Percentiles rank a stretch among this genome's conserved stretches.
These are phyloP conservation scores for Thraustochytrium striatum DNA, from an alignment of 352 stramenopile species.

Conservation along the genomic window DNA sequence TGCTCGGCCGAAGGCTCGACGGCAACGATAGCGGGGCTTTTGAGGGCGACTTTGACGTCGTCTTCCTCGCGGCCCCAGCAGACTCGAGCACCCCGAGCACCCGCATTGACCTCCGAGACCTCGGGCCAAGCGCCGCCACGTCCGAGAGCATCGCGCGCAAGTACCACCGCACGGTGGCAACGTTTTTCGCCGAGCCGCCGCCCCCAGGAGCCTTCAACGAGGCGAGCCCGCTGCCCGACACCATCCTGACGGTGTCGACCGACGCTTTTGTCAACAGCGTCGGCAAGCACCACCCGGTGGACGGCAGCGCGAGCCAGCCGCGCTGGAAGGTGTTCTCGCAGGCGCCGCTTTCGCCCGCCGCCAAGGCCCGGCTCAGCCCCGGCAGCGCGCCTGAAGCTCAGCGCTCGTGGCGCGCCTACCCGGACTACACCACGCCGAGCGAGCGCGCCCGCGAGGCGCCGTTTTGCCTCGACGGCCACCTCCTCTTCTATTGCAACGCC, in stretches of 20 bases:
- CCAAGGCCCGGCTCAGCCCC: too few species aligned
- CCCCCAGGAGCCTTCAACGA: not conserved
- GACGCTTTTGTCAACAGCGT: not conserved
- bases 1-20: not conserved
- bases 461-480: conserved; percentile 7
- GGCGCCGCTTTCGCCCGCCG: not conserved
- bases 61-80: conserved; percentile 37
- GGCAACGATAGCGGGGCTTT: not conserved
- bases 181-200: conserved; percentile 26
- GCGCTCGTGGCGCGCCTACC: not conserved
- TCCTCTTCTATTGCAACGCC: conserved; percentile 51
- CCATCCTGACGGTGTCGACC: not conserved
- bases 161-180: conserved; percentile 50
- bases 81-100: not conserved
- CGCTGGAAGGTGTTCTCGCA: conserved; percentile 27
- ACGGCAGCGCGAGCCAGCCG: not conserved
- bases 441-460: not conserved
- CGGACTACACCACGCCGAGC: not conserved
- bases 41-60: conserved; percentile 42
- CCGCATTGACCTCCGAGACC: conserved; percentile 18
- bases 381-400: too few species aligned
- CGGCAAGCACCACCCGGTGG: not conserved
- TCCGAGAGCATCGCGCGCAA: conserved; percentile 16
- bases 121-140: not conserved
- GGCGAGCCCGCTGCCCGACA: not conserved